Conservation (phyloP, 73 alveolate species). For the Diophrys appendiculata region DNA sequence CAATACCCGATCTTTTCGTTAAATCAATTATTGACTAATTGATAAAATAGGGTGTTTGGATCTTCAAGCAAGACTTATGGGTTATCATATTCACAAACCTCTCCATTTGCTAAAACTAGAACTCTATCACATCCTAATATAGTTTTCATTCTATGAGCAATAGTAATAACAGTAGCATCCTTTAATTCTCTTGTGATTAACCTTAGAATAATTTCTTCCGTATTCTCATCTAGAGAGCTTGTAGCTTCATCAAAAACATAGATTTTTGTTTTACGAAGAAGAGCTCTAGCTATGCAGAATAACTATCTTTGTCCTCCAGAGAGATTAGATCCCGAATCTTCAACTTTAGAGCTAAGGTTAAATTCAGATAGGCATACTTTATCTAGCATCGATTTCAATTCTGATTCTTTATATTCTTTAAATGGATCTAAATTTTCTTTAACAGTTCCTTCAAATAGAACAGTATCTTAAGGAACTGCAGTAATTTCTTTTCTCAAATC, state of each 20-base stretch:
- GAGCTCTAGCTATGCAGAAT: constrained; percentile 42
- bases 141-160: constrained; percentile 58
- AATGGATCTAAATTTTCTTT: constrained; percentile 90
- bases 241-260: constrained; percentile 25
- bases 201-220: constrained; percentile 8
- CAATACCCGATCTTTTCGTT: too few relatives aligned
- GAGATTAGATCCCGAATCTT: constrained; percentile 32
- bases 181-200: not conserved
- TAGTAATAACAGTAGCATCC: constrained; percentile 38
- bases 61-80: constrained; percentile 5
- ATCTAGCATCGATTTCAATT: constrained; percentile 61
- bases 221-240: not conserved
- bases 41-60: not conserved
- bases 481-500: constrained; percentile 74
- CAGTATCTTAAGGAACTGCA: constrained; percentile 89
- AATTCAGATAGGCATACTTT: constrained; percentile 77
- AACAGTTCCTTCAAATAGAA: constrained; percentile 83
- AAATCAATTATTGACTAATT: not conserved
- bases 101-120: constrained; percentile 41
- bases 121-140: constrained; percentile 44
- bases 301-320: constrained; percentile 39
- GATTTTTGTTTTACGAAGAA: constrained; percentile 41
- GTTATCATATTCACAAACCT: constrained; percentile 33
- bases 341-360: not conserved
- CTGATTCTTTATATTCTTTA: constrained; percentile 55